Base-by-base conservation (phyloP, 331 rosid genomes). In the Dryas integrifolia region DNA sequence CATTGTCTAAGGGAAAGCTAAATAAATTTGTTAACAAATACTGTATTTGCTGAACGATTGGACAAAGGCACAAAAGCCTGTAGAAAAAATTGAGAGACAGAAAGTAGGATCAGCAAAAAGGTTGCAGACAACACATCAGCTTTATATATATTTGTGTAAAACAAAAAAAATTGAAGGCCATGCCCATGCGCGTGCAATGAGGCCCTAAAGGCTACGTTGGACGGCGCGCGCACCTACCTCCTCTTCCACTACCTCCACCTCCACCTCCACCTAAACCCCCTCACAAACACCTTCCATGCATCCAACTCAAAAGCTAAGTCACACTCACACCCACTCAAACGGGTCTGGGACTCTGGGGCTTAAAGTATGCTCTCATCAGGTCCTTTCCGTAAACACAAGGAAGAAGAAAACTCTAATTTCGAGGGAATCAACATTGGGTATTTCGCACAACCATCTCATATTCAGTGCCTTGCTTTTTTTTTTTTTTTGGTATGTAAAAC, bases 101-200 rank as follows among this genome's bases (percentile, higher is more conserved):
- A 43, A 24, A 21, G 75, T 5, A 24, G 35, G 35, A 30, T 30
- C 35, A 30, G 35, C 35, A 30, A 30, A 30, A 30, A 30, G 35
- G 35, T 30, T 30, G 35, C 35, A 30, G 35, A 30, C 2, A 56
- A 12, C 45, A n/a, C 65, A 26, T 58, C 65, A 13, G 12, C 43
- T 58, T 30, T 30, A 30, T 58, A 2, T 58, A 6, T 58, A 39
- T 30, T 38, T 58, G 41, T 58, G 44, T 39, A 18, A 39, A 63
- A 1, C 24, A 21, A 30, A 30, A 30, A 30, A 30, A 30, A 30
- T 2, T 30, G 35, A 30, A 30, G 35, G 35, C 35, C 0, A 16
- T 24, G 65, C 16, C 16, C 65, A 62, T 41, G 77, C 77, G 77
- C 43, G 12, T 51, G 77, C 53, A 40, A 53, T 40, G 52, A 73